Evolutionary conservation across 768 basidiomycete genomes (phyloP).

Genomic region (Mycena vulgaris): DNA sequence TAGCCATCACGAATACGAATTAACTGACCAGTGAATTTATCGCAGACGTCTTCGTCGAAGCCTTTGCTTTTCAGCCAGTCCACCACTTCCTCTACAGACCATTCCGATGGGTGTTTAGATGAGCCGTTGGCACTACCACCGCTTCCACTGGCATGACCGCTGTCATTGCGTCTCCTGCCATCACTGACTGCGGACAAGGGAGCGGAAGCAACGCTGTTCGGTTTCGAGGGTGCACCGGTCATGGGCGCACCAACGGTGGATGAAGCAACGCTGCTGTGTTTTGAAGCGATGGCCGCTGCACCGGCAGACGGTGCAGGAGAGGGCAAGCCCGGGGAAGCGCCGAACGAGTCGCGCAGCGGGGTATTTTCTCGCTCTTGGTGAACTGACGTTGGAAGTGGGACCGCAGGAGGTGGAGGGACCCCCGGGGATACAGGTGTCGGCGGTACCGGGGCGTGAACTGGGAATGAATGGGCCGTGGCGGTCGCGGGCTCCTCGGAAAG

Average conservation of each 20-base stretch:
- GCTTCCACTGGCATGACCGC: conserved; percentile 38
- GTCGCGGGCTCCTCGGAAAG: conserved; percentile 54
- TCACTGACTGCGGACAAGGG: conserved; percentile 39
- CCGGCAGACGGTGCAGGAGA: conserved; percentile 42
- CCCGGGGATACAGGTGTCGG: conserved; percentile 48
- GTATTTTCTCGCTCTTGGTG: conserved; percentile 40
- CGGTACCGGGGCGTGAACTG: conserved; percentile 32
- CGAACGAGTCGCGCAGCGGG: conserved; percentile 49
- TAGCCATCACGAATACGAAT: conserved; percentile 4
- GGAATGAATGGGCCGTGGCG: conserved; percentile 42
- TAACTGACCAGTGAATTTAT: conserved; percentile 88
- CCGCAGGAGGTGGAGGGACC: conserved; percentile 45
- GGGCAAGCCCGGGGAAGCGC: conserved; percentile 44
- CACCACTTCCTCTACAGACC: conserved; percentile 91
- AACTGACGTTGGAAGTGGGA: conserved; percentile 49
- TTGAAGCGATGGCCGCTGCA: conserved; percentile 47
- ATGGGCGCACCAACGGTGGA: conserved; percentile 23
- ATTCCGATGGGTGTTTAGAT: conserved; percentile 72
- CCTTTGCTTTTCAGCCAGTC: conserved; percentile 90
- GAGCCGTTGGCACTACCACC: conserved; percentile 50
- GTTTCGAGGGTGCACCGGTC: conserved; percentile 26
- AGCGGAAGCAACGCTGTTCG: conserved; percentile 40
- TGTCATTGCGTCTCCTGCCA: conserved; percentile 38
- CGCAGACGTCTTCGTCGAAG: conserved; percentile 86
- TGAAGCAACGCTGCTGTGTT: conserved; percentile 59